Evolutionary conservation across 345 rosid species (phyloP), one percentile per base, ranked within the genome.

Genomic region (Eucalyptus guilfoylei): DNA sequence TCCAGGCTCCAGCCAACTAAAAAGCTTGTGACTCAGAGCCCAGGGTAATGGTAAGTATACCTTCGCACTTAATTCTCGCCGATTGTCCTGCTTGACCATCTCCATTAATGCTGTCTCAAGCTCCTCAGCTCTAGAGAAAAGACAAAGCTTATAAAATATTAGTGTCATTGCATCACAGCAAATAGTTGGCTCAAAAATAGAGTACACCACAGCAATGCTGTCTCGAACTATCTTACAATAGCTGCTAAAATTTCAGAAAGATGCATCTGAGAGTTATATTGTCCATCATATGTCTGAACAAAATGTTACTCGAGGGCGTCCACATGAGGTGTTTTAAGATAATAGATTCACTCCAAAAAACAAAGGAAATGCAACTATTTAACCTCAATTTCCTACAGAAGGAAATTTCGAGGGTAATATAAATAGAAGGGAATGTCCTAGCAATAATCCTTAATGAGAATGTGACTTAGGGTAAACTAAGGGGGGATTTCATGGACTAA

Each of bases 71-170:
- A 98, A 93, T 92, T 98, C 95, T 86, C 99, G 94, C 55, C 99
- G 94, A 88, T 98, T 98, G 88, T 98, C 99, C 92, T 95, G 99
- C 94, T 98, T 97, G 91, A 98, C 99, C 94, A 98, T 98, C 94
- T 98, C 99, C 99, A 98, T 97, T 92, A 98, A 93, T 90, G 99
- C 99, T 26, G 99, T 97, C 95, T 98, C 99, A 93, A 98, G 93
- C 94, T 98, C 99, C 93, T 98, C 99, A 89, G 99, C 97, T 93
- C 99, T 98, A 91, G 88, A 89, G 86, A 90, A 88, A 49, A 87
- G 92, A 28, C n/a, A 87, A 49, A 89, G 60, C 58, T 58, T 47
- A 60, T 14, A 52, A 13, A 80, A 54, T 44, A 87, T 64, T 58
- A 87, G 19, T 11, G 49, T 24, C n/a, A 17, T 60, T 23, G 47